Conservation (phyloP, 169 alveolate species). For the Plasmodium vinckei region DNA sequence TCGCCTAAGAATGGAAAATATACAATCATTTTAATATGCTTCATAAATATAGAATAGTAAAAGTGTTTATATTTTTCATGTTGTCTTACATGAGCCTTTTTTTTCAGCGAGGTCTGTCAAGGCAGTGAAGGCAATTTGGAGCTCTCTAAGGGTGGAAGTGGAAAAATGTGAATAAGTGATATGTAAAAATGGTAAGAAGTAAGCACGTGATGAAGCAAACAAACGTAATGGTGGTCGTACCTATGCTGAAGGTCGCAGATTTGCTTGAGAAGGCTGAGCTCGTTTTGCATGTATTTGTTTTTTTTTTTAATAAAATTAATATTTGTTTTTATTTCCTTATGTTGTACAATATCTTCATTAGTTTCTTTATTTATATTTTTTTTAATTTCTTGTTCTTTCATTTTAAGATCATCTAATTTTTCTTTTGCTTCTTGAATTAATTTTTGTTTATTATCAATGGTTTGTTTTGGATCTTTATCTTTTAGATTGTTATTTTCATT, state of each 20-base stretch:
- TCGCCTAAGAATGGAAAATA: conserved; percentile 22
- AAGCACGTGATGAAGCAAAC: not conserved
- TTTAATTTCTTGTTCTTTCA: conserved; percentile 73
- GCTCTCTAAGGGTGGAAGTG: conserved; percentile 19
- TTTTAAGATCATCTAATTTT: conserved; percentile 53
- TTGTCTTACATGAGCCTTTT: conserved; percentile 34
- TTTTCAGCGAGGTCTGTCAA: conserved; percentile 65
- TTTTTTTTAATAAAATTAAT: conserved; percentile 24
- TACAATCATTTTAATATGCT: too few species aligned
- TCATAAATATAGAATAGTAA: not conserved
- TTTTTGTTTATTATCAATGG: conserved; percentile 49
- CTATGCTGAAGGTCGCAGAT: conserved; percentile 71
- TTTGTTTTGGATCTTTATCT: not conserved
- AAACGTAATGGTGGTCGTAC: not conserved
- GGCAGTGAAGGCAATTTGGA: conserved; percentile 59
- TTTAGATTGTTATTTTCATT: not conserved
- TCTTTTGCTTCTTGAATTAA: conserved; percentile 72
- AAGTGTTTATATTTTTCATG: not conserved
- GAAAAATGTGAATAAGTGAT: not conserved
- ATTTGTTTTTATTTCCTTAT: conserved; percentile 31
- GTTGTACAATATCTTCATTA: conserved; percentile 18
- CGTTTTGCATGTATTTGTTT: conserved; percentile 67
- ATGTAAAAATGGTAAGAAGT: not conserved
- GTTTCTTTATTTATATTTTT: conserved; percentile 70
- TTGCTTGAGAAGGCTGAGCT: conserved; percentile 28